Percentiles rank a stretch among this genome's conserved stretches.
Evolutionary conservation across 345 rosid species (phyloP).

Genomic region (Eucalyptus globulus): DNA sequence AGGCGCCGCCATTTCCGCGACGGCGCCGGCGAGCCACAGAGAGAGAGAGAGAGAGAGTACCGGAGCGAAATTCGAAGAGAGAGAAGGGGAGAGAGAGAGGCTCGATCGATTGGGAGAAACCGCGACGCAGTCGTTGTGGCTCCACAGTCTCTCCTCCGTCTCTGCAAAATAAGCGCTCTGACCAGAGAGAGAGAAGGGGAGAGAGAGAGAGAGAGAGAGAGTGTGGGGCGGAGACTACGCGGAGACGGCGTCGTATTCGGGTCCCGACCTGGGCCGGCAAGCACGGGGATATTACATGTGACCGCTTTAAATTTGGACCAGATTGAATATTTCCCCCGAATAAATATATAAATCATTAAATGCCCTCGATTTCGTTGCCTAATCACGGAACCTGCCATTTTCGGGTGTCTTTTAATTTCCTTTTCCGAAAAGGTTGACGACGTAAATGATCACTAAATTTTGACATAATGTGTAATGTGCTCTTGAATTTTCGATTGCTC

Average conservation of each 20-base stretch:
- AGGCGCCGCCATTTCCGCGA: neutral
- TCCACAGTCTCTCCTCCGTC: neutral
- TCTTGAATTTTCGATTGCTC: fast-evolving
- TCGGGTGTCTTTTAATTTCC: neutral
- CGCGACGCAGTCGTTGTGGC: neutral
- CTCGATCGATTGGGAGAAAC: neutral
- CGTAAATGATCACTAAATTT: too few species aligned
- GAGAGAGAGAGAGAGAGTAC: neutral
- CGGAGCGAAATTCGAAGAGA: neutral
- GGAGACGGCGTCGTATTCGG: conserved; percentile 16
- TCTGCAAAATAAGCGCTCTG: neutral
- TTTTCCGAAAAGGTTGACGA: neutral
- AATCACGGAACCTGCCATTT: neutral
- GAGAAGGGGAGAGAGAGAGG: neutral
- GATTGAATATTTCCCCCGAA: neutral
- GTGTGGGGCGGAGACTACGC: neutral
- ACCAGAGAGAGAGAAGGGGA: neutral
- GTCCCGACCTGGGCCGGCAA: conserved; percentile 36
- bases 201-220: neutral
- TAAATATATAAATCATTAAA: neutral
- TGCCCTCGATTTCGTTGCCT: neutral
- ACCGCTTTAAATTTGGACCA: neutral
- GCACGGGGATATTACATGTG: conserved; percentile 27
- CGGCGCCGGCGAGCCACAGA: neutral
- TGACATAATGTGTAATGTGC: fast-evolving